Percentiles rank a stretch among this genome's conserved stretches.
Evolutionary conservation across 139 green algal species (phyloP).

Genomic region (Chara braunii): DNA sequence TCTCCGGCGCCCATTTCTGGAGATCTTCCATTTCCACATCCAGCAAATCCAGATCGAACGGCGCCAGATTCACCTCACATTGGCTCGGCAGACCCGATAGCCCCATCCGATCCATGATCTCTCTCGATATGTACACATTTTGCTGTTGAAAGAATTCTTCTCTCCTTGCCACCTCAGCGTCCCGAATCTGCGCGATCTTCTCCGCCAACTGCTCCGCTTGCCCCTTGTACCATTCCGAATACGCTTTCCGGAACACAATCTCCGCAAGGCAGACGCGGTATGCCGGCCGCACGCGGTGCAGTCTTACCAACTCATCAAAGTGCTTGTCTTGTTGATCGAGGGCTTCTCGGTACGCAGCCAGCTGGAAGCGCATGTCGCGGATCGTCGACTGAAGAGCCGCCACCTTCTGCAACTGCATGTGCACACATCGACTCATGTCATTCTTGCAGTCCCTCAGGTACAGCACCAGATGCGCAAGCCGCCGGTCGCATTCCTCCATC

Average conservation of each 20-base stretch:
- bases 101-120: constrained; percentile 59
- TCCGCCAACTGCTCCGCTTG: constrained; percentile 67
- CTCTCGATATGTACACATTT: constrained; percentile 37
- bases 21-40: constrained; percentile 21
- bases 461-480: constrained; percentile 40
- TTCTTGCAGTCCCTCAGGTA: constrained; percentile 55
- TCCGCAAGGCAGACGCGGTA: constrained; percentile 77
- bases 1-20: constrained; percentile 3
- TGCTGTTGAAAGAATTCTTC: constrained; percentile 54
- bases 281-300: constrained; percentile 54
- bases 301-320: constrained; percentile 60
- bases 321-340: constrained; percentile 47
- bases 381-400: constrained; percentile 73
- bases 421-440: constrained; percentile 63
- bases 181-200: constrained; percentile 54
- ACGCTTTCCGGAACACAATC: constrained; percentile 59
- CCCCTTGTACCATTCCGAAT: constrained; percentile 46
- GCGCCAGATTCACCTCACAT: constrained; percentile 53
- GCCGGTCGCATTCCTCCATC: constrained; percentile 39
- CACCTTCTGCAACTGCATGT: constrained; percentile 69
- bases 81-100: constrained; percentile 53
- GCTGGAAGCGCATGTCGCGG: constrained; percentile 66
- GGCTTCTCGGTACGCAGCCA: constrained; percentile 61
- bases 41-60: constrained; percentile 30
- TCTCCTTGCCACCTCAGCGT: constrained; percentile 58